Conservation (phyloP, 1,284 basidiomycete genomes). For the Ceratobasidium sp. region DNA sequence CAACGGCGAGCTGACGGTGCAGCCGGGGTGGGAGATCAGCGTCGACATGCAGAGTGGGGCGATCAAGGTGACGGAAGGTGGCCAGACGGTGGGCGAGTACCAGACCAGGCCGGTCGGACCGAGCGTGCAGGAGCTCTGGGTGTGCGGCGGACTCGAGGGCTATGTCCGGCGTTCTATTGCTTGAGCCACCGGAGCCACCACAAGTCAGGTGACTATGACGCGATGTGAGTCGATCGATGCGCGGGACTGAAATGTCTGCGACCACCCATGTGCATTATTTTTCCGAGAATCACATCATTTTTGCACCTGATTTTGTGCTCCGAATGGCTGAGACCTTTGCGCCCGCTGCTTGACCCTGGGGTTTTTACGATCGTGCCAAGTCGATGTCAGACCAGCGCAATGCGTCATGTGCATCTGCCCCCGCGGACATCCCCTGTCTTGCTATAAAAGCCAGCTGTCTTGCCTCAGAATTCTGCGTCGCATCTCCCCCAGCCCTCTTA, state of each 20-base stretch:
- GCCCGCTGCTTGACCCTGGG: neutral
- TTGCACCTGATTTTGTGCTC: no score
- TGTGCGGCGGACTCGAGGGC: constrained; percentile 82
- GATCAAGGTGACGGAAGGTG: constrained; percentile 63
- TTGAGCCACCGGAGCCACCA: no score
- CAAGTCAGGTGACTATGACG: neutral
- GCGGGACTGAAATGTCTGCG: no score
- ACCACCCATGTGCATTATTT: neutral
- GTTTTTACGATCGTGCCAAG: constrained; percentile 10
- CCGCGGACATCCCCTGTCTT: no score
- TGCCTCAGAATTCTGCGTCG: neutral
- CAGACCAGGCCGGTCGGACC: constrained; percentile 78
- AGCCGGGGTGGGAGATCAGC: constrained; percentile 71
- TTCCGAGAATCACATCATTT: neutral
- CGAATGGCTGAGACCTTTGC: neutral
- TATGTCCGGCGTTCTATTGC: constrained; percentile 68
- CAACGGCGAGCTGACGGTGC: constrained; percentile 83
- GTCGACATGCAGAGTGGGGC: constrained; percentile 77
- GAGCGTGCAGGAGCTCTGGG: constrained; percentile 93
- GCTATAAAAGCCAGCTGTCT: constrained; percentile 2
- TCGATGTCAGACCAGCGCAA: neutral
- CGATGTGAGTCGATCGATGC: neutral
- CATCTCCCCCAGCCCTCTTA: no score
- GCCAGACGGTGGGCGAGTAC: constrained; percentile 66
- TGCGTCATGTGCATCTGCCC: neutral